Evolutionary conservation across 2,329 filamentous ascomycete species (phyloP), one percentile per base, ranked within the genome.

Genomic region (Stenocarpella maydis): DNA sequence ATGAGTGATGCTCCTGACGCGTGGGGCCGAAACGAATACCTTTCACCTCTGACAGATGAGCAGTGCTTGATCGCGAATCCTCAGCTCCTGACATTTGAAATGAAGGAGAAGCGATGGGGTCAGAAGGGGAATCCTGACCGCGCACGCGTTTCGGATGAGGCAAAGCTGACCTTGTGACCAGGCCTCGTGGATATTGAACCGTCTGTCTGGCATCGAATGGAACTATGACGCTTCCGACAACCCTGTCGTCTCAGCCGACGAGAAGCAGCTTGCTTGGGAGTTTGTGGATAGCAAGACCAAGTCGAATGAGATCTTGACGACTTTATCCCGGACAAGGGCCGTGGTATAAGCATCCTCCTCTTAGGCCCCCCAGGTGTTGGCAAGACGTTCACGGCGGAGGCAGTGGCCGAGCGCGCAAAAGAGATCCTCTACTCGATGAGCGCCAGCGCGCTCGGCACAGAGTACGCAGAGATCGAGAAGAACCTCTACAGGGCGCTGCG

Each of bases 191-290:
- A 60, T 7, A 60, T 60, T 43, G 55, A n/a, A 60, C 21, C 24
- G 55, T 9, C 39, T 60, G 17, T 60, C 55, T n/a, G 54, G n/a
- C 4, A 24, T 43, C 37, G 54, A 28, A 15, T 87, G 83, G 79
- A 83, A 84, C 69, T 78, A 80, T 3, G 74, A 80, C 28, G 84
- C 83, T 15, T 86, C 86, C 58, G 73, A 77, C 31, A 80, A 77
- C 19, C 65, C 60, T 19, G 47, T 39, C 5, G 52, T 67, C 39
- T 52, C 52, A 6, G 54, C 37, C 0, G 80, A 86, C 5, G 82
- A 85, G 21, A 78, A 86, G 19, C 80, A 82, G 1, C 69, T 78
- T 2, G 54, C 54, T 14, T 54, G 53, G 37, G 52, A 55, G 31
- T 67, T 67, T 37, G 55, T 55, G 41, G 54, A 54, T 17, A 55